A percentile compares a stretch with the other conserved stretches of the same genome.
phyloP scores from a whole-genome alignment of 2,329 filamentous ascomycete genomes.

The Herpotrichia juniperi region DNA sequence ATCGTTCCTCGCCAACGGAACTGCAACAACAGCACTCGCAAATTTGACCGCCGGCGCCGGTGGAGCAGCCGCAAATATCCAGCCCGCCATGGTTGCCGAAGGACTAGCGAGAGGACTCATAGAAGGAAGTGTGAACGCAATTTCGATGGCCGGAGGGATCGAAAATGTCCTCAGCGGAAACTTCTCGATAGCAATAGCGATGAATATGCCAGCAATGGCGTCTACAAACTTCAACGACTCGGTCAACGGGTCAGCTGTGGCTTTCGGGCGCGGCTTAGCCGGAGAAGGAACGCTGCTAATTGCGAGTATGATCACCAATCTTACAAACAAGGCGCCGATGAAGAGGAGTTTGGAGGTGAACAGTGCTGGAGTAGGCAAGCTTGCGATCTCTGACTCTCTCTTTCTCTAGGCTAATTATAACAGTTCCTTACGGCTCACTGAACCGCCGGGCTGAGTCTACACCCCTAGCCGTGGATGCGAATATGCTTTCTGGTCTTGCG shows the following conservation, averaged over 20 bases:
- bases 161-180: slow-evolving; percentile 33
- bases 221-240: slow-evolving; percentile 31
- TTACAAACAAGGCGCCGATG: slow-evolving; percentile 14
- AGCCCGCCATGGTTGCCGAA: slow-evolving; percentile 29
- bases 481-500: slow-evolving; percentile 21
- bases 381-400: not conserved
- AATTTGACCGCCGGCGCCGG: slow-evolving; percentile 11
- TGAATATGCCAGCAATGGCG: slow-evolving; percentile 24
- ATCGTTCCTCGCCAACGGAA: slow-evolving; percentile 31
- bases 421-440: slow-evolving; percentile 20
- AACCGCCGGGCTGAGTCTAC: slow-evolving; percentile 16
- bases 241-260: slow-evolving; percentile 29
- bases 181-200: slow-evolving; percentile 22
- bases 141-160: slow-evolving; percentile 32
- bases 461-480: slow-evolving; percentile 25
- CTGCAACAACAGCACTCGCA: slow-evolving; percentile 9
- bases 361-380: slow-evolving; percentile 23
- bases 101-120: slow-evolving; percentile 33
- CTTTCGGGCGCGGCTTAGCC: slow-evolving; percentile 30
- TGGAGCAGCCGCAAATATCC: slow-evolving; percentile 9
- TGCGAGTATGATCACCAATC: slow-evolving; percentile 22
- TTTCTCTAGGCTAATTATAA: not conserved
- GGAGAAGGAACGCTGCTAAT: slow-evolving; percentile 33
- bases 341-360: not conserved
- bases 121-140: slow-evolving; percentile 30